Conservation (phyloP, 352 stramenopile species). For the Thraustochytrium sp. region DNA sequence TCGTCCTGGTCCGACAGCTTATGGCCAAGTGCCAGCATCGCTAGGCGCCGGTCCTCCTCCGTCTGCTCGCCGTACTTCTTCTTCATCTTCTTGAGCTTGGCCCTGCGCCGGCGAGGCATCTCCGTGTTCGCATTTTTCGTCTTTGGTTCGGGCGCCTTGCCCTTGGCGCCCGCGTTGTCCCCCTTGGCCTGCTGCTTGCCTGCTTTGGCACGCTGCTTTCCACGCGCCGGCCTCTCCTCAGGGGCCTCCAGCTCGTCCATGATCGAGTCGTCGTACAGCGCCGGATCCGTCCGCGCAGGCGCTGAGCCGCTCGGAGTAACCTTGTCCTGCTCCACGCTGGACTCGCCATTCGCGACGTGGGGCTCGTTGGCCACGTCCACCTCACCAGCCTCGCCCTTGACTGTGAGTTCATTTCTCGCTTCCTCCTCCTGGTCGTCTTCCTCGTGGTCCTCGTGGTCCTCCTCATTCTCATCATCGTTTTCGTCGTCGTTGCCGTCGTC, state of each 20-base stretch:
- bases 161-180: slow-evolving; percentile 28
- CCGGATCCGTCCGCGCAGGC: no score
- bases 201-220: slow-evolving; percentile 29
- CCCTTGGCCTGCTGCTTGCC: slow-evolving; percentile 28
- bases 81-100: slow-evolving; percentile 88
- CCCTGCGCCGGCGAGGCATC: slow-evolving; percentile 73
- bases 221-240: background rate
- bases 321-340: no score
- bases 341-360: no score
- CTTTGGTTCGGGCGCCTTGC: background rate
- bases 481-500: background rate
- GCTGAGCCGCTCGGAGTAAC: no score
- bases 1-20: background rate
- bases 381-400: no score
- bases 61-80: slow-evolving; percentile 94
- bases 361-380: no score
- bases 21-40: slow-evolving; percentile 79
- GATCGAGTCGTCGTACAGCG: no score
- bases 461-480: background rate
- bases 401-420: no score
- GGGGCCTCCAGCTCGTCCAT: background rate
- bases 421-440: background rate
- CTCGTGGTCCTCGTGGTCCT: background rate
- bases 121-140: slow-evolving; percentile 32
- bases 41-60: slow-evolving; percentile 83